Evolutionary conservation across 768 basidiomycete species (phyloP).

Genomic region (Leccinum pellstonianum): DNA sequence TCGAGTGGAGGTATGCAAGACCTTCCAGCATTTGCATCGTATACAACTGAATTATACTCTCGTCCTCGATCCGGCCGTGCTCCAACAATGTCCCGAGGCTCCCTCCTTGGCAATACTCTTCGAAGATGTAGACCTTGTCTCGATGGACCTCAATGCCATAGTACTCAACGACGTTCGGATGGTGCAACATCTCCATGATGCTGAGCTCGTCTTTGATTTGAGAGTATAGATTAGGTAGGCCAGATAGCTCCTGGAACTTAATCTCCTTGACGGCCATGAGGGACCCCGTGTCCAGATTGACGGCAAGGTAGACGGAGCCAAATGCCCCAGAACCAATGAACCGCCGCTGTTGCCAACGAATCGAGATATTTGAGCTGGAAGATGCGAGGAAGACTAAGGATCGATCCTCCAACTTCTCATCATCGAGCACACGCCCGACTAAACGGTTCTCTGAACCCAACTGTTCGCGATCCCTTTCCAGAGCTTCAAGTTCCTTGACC

Average conservation of each 20-base stretch:
- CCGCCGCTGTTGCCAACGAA: constrained; percentile 97
- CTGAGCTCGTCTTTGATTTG: constrained; percentile 95
- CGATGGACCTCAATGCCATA: constrained; percentile 99
- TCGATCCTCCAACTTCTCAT: constrained; percentile 90
- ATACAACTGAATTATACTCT: constrained; percentile 92
- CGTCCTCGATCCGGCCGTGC: constrained; percentile 94
- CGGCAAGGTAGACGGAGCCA: constrained; percentile 98
- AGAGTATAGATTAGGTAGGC: constrained; percentile 81
- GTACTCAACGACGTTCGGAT: constrained; percentile 97
- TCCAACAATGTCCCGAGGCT: constrained; percentile 86
- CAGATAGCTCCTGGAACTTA: constrained; percentile 91
- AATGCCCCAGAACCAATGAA: constrained; percentile 99
- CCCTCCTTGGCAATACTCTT: constrained; percentile 97
- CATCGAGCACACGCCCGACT: constrained; percentile 89
- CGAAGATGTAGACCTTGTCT: constrained; percentile 98
- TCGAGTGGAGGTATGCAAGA: constrained; percentile 87
- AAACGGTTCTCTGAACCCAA: constrained; percentile 69
- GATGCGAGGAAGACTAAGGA: constrained; percentile 93
- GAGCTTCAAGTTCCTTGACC: constrained; percentile 50
- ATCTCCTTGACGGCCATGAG: constrained; percentile 99
- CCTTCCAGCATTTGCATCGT: constrained; percentile 97
- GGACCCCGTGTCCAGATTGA: constrained; percentile 92
- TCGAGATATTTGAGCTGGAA: constrained; percentile 91
- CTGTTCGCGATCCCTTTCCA: constrained; percentile 65
- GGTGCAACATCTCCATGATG: constrained; percentile 97